Conservation (phyloP, 768 basidiomycete genomes). For the Boletellus sp. region DNA sequence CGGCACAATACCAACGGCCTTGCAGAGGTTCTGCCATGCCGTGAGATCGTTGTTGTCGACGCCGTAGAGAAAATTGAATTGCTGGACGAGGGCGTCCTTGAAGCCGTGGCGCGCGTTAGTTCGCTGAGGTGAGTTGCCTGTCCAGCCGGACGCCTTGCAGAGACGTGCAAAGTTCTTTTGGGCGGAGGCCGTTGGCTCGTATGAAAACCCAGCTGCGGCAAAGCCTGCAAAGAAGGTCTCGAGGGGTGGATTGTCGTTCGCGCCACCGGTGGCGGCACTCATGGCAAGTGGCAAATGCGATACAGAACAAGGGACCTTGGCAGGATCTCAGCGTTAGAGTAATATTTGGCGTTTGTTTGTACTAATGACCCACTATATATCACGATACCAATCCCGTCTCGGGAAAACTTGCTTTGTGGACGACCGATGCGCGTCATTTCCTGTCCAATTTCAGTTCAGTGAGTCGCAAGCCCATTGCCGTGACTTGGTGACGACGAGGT, state of each 20-base stretch:
- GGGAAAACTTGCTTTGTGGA: too few relatives aligned
- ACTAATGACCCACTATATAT: too few relatives aligned
- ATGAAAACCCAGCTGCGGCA: neutral
- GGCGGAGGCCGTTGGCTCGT: slow-evolving; percentile 4
- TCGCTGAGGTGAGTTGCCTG: neutral
- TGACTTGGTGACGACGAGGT: too few relatives aligned
- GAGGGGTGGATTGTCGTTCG: neutral
- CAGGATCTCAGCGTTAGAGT: too few relatives aligned
- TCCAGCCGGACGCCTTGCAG: slow-evolving; percentile 8
- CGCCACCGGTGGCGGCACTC: too few relatives aligned
- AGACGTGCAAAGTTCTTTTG: slow-evolving; percentile 15
- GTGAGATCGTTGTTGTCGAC: slow-evolving; percentile 10
- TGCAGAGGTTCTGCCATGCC: slow-evolving; percentile 23
- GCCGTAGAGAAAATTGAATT: slow-evolving; percentile 25
- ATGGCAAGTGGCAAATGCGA: too few relatives aligned
- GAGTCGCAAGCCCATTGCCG: too few relatives aligned
- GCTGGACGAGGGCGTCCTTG: slow-evolving; percentile 21
- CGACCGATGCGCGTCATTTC: too few relatives aligned
- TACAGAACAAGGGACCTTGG: too few relatives aligned
- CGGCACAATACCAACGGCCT: slow-evolving; percentile 11
- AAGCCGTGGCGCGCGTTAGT: slow-evolving; percentile 1
- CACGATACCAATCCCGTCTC: too few relatives aligned
- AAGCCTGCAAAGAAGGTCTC: neutral
- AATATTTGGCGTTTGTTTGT: too few relatives aligned
- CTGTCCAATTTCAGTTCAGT: too few relatives aligned